A percentile compares a stretch with the other conserved stretches of the same genome.
Evolutionary conservation across 257 asterid species (phyloP).

Genomic region (Penstemon barbatus): DNA sequence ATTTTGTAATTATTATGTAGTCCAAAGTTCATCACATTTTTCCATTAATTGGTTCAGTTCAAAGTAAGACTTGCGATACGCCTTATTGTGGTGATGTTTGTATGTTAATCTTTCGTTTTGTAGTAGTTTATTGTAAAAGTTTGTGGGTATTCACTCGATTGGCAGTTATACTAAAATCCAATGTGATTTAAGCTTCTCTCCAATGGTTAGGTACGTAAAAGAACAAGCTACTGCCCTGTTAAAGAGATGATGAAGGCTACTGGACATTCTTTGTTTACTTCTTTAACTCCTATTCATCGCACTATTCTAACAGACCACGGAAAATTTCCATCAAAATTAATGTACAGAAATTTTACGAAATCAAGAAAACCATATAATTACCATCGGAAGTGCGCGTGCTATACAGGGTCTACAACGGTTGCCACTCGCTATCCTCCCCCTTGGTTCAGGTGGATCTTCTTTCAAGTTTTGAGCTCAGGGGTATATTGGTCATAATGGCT

Average conservation of each 20-base stretch:
- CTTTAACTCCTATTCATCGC: constrained; percentile 45
- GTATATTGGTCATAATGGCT: constrained; percentile 5
- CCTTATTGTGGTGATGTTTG: too few relatives aligned
- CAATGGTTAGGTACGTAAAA: background rate
- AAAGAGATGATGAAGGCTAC: constrained; percentile 65
- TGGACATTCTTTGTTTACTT: constrained; percentile 68
- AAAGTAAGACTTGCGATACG: too few relatives aligned
- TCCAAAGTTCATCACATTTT: too few relatives aligned
- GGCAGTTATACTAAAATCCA: too few relatives aligned
- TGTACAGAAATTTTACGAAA: constrained; percentile 40
- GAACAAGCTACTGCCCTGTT: constrained; percentile 25
- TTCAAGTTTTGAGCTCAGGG: background rate
- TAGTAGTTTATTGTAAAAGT: too few relatives aligned
- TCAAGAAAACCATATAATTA: constrained; percentile 42
- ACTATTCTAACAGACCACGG: constrained; percentile 57
- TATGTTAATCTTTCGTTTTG: too few relatives aligned
- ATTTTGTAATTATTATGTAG: too few relatives aligned
- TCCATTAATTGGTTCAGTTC: too few relatives aligned
- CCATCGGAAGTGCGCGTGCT: constrained; percentile 43
- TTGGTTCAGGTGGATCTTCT: constrained; percentile 76
- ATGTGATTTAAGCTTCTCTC: constrained; percentile 48
- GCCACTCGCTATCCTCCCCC: constrained; percentile 68
- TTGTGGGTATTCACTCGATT: too few relatives aligned
- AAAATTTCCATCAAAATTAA: constrained; percentile 53
- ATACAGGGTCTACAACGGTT: constrained; percentile 59